A percentile compares a stretch with the other conserved stretches of the same genome.
These are phyloP conservation scores for Entamoeba invadens DNA, from an alignment of 208 protist species.

Conservation along the genomic window DNA sequence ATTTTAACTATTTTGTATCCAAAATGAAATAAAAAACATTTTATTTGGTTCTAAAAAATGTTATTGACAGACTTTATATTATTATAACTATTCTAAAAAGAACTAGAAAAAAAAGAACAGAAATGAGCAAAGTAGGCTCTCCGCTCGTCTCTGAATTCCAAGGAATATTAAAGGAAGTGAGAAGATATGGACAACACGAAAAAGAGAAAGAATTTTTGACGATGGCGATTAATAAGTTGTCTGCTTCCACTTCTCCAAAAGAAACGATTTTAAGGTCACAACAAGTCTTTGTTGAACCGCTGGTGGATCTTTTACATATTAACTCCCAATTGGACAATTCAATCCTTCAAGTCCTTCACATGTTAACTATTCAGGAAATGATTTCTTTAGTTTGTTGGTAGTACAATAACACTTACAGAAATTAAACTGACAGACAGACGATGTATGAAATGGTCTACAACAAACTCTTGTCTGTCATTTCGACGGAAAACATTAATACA, in stretches of 20 bases:
- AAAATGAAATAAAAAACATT: too few relatives aligned
- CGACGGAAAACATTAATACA: background rate
- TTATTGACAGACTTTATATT: too few relatives aligned
- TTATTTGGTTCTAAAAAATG: too few relatives aligned
- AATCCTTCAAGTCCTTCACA: background rate
- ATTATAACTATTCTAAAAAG: too few relatives aligned
- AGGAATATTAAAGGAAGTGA: background rate
- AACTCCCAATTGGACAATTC: background rate
- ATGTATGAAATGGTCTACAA: background rate
- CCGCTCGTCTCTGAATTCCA: background rate
- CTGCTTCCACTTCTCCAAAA: background rate
- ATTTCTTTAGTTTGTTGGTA: background rate
- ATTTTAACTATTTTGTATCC: too few relatives aligned
- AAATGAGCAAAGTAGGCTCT: too few relatives aligned
- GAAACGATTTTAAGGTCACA: background rate
- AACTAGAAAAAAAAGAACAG: too few relatives aligned
- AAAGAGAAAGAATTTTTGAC: background rate
- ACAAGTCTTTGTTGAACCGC: background rate
- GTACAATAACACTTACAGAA: background rate
- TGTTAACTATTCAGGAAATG: background rate
- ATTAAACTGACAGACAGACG: background rate
- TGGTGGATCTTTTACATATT: background rate
- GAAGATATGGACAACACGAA: background rate
- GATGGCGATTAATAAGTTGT: background rate
- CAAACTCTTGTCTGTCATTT: background rate